Conservation (phyloP, 2,329 filamentous ascomycete species). For the Aotearoamyces nothofagi region DNA sequence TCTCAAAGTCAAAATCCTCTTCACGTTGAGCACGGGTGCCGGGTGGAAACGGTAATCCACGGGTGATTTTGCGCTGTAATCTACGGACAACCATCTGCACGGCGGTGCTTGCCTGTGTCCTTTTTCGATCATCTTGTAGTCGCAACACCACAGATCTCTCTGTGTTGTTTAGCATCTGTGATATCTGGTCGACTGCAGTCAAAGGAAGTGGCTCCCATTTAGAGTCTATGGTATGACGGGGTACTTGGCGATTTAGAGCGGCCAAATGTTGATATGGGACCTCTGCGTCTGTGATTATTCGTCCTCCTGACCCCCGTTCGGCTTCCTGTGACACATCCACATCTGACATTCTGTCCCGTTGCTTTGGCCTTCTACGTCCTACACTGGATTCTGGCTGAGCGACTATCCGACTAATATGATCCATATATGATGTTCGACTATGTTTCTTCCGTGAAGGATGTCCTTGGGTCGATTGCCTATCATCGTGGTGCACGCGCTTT, state of each 20-base stretch:
- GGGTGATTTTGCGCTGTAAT: constrained; percentile 40
- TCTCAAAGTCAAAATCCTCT: constrained; percentile 51
- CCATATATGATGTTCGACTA: not conserved
- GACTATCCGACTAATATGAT: too few species aligned
- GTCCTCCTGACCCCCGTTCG: too few species aligned
- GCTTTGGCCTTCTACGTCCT: not conserved
- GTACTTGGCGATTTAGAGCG: constrained; percentile 34
- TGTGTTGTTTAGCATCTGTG: constrained; percentile 38
- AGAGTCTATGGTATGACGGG: constrained; percentile 48
- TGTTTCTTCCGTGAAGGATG: not conserved
- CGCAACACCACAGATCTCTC: constrained; percentile 46
- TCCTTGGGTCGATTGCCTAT: not conserved
- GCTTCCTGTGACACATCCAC: not conserved
- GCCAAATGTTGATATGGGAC: constrained; percentile 35
- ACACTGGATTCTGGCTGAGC: not conserved
- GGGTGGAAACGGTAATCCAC: constrained; percentile 52
- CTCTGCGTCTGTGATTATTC: not conserved
- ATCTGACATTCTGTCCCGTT: not conserved
- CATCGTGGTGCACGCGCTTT: constrained; percentile 3
- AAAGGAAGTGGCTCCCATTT: constrained; percentile 48
- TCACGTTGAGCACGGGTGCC: constrained; percentile 32
- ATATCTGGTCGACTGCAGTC: constrained; percentile 38
- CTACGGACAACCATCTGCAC: constrained; percentile 38
- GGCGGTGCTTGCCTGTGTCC: constrained; percentile 31
- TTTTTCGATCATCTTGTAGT: constrained; percentile 27